A percentile compares a stretch with the other conserved stretches of the same genome.
These are phyloP conservation scores for Ophioceras dolichostomum DNA, from an alignment of 2,329 filamentous ascomycete species.

Conservation along the genomic window DNA sequence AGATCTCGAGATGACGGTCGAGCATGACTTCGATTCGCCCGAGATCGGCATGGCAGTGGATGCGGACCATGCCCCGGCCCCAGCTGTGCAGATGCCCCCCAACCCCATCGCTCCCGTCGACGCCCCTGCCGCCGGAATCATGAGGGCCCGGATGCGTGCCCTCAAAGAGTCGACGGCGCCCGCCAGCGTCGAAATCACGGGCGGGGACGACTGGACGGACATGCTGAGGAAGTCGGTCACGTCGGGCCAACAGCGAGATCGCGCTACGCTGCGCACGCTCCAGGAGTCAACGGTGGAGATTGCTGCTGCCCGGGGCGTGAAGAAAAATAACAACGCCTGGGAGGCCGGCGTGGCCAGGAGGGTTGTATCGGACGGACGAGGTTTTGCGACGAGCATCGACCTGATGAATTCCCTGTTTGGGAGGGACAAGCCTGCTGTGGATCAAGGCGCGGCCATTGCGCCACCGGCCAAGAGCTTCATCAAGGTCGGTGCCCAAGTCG, in stretches of 20 bases:
- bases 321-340: conserved; percentile 16
- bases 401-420: conserved; percentile 92
- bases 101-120: conserved; percentile 24
- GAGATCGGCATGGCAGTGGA: conserved; percentile 18
- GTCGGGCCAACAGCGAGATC: conserved; percentile 77
- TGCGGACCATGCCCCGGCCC: conserved; percentile 32
- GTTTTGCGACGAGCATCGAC: conserved; percentile 83
- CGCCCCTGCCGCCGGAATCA: conserved; percentile 50
- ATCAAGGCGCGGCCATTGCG: conserved; percentile 19
- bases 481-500: conserved; percentile 65
- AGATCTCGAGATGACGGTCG: conserved; percentile 21
- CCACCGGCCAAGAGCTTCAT: conserved; percentile 55
- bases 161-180: conserved; percentile 48
- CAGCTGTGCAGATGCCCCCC: conserved; percentile 38
- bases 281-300: conserved; percentile 33
- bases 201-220: conserved; percentile 82
- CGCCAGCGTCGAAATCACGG: conserved; percentile 45
- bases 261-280: conserved; percentile 52
- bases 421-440: conserved; percentile 49
- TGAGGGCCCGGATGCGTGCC: conserved; percentile 51
- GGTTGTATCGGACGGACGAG: conserved; percentile 37
- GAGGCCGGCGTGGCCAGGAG: conserved; percentile 16
- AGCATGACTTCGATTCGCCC: conserved; percentile 34
- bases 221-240: conserved; percentile 91
- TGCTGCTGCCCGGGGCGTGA: conserved; percentile 35